phyloP scores from a whole-genome alignment of 495 filamentous ascomycete species.

The Ascobolus immersus region DNA sequence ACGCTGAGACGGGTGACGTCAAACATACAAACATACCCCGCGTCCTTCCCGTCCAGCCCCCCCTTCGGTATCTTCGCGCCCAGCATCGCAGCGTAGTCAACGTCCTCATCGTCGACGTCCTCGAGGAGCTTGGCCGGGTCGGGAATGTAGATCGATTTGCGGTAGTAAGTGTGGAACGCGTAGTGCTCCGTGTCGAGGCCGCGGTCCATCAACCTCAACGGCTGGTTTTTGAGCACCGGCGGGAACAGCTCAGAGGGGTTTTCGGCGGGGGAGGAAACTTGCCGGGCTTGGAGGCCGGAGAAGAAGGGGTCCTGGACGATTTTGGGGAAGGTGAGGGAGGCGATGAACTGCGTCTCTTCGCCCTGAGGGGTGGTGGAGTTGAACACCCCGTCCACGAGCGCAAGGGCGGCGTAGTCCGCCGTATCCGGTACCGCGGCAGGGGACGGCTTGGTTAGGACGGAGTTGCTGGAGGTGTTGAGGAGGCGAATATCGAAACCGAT shows the following conservation, averaged over 20 bases:
- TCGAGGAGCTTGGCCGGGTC: too few species aligned
- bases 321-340: constrained; percentile 25
- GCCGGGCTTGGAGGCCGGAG: constrained; percentile 9
- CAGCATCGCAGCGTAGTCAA: too few species aligned
- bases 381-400: constrained; percentile 29
- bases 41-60: too few species aligned
- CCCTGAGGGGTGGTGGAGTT: constrained; percentile 32
- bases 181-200: constrained; percentile 62
- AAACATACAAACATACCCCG: too few species aligned
- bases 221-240: constrained; percentile 44
- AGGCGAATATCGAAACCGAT: too few species aligned
- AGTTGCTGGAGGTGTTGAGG: too few species aligned
- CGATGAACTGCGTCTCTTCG: constrained; percentile 44
- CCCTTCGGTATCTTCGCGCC: too few species aligned
- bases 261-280: constrained; percentile 19
- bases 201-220: constrained; percentile 62
- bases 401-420: constrained; percentile 7
- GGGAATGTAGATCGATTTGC: constrained; percentile 39
- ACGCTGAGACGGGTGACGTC: too few species aligned
- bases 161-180: constrained; percentile 79
- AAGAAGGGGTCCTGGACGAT: constrained; percentile 5
- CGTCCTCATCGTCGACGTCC: too few species aligned
- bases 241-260: constrained; percentile 33
- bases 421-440: constrained; percentile 2
- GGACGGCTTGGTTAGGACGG: too few species aligned